Base-by-base conservation (phyloP, 2,329 filamentous ascomycete species). In the Xylariaceae sp. region DNA sequence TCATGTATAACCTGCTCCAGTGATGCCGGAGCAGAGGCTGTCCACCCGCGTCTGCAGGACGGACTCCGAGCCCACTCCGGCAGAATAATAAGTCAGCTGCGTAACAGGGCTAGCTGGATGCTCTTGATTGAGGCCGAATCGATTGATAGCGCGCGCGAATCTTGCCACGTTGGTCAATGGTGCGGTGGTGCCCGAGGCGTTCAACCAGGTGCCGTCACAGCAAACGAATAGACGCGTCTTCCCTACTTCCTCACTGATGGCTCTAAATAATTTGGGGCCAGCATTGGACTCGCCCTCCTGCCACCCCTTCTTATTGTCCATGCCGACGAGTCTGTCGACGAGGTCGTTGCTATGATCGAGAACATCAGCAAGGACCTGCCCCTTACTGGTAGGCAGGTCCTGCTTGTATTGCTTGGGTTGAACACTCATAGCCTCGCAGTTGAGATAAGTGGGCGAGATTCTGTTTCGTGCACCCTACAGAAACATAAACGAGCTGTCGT, bases 161-260 rank as follows among this genome's bases (percentile, higher is more conserved):
- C 50, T 60, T 13, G 57, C 59, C 12, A 61, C 59, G 26, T 61
- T 60, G 2, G 59, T 58, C n/a, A 56, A 19, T 0, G 55, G 57
- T 3, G 42, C 47, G 5, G 45, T 51, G 0, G 53, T 55, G 1
- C 56, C 56, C 3, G 52, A 44, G 13, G 55, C 53, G 21, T 61
- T 58, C 12, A 54, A 26, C 49, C 59, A 52, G 2, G 59, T 61
- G 29, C 59, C 59, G 29, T 61, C 59, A 15, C 55, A 61, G 22
- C 56, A 60, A 18, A 61, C 51, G 34, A 61, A 60, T 0, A 61
- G 49, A 4, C 53, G 53, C 30, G 36, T 52, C 29, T 55, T 55
- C 13, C 49, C 49, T 16, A 34, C 39, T 29, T 47, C 42, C 37
- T 54, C 43, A 30, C 42, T 30, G 10, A 54, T 39, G 19, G 26